These are phyloP conservation scores for Flaveria linearis DNA, from an alignment of 129 eudicot species.

Conservation along the genomic window DNA sequence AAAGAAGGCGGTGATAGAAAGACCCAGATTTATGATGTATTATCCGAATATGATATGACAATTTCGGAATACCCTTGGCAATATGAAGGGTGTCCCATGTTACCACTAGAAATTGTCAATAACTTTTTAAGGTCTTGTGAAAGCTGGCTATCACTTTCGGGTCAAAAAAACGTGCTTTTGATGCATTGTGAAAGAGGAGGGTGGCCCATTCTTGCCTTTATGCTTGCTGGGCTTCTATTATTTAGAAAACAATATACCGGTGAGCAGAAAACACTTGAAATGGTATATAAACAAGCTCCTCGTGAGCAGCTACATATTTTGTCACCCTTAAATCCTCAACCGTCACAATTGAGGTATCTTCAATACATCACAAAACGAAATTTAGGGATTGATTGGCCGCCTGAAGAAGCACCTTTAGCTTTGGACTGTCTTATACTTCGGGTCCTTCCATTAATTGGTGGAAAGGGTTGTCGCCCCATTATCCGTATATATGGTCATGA, in stretches of 20 bases:
- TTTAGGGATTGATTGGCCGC: conserved; percentile 83
- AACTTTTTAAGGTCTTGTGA: conserved; percentile 51
- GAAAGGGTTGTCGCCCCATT: conserved; percentile 84
- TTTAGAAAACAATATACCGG: conserved; percentile 47
- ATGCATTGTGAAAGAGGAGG: conserved; percentile 72
- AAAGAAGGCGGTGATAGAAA: conserved; percentile 43
- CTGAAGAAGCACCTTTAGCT: conserved; percentile 66
- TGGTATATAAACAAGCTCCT: conserved; percentile 64
- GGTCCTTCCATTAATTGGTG: conserved; percentile 69
- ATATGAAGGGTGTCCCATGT: conserved; percentile 58
- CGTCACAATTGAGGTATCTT: conserved; percentile 91
- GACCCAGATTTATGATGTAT: conserved; percentile 39
- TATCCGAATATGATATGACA: conserved; percentile 52
- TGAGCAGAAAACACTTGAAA: conserved; percentile 62
- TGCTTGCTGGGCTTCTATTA: conserved; percentile 58
- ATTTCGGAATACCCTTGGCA: conserved; percentile 64
- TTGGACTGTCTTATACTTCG: conserved; percentile 79
- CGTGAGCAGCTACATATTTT: conserved; percentile 71
- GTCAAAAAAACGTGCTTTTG: conserved; percentile 49
- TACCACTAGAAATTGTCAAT: conserved; percentile 55
- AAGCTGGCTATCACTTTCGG: conserved; percentile 52
- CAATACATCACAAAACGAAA: conserved; percentile 83
- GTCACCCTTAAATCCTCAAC: conserved; percentile 85
- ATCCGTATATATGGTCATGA: conserved; percentile 88
- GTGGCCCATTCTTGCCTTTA: conserved; percentile 64